Evolutionary conservation across 1,284 basidiomycete species (phyloP), one percentile per base, ranked within the genome.

Genomic region (Leccinum pachyderme): DNA sequence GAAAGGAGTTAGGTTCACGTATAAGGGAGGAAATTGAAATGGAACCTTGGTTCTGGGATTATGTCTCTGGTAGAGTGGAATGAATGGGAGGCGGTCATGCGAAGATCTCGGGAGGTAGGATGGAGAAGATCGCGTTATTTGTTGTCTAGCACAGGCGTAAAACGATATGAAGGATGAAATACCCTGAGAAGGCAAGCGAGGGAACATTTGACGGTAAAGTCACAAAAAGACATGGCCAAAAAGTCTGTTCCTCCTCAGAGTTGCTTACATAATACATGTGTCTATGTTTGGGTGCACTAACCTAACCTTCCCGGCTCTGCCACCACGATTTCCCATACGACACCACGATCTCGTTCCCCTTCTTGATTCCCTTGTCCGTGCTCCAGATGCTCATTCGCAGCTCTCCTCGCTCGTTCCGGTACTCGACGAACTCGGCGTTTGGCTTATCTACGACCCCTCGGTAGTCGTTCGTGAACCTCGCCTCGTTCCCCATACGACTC

Each of bases 291-390:
- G 1, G 18, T 18, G 18, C 18, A 18, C 39, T 4, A 41, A 41
- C 39, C 18, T 41, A 41, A 41, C 39, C 39, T 41, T 12, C 11
- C 43, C 83, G 77, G 47, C 78, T 79, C 25, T 71, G 74, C 93
- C 93, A 95, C 84, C 89, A 96, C n/a, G 82, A 80, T 66, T 95
- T 95, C n/a, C 94, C 94, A 67, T 97, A 97, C 24, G 87, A 92
- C 32, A 96, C 89, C 31, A 95, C 69, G 43, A 98, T 81, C 72
- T 97, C 95, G 13, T 93, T 84, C 2, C 91, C 91, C 67, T 90
- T 93, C 59, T 76, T 81, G 51, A 97, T 84, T 9, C 73, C 74
- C 35, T 81, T 76, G 45, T 71, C 73, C 54, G 79, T 79, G 51
- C 77, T 82, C 84, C 86, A 90, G 18, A 95, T 79, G 60, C 84